Evolutionary conservation across 139 green algal species (phyloP).

Genomic region (Trebouxia sp.): DNA sequence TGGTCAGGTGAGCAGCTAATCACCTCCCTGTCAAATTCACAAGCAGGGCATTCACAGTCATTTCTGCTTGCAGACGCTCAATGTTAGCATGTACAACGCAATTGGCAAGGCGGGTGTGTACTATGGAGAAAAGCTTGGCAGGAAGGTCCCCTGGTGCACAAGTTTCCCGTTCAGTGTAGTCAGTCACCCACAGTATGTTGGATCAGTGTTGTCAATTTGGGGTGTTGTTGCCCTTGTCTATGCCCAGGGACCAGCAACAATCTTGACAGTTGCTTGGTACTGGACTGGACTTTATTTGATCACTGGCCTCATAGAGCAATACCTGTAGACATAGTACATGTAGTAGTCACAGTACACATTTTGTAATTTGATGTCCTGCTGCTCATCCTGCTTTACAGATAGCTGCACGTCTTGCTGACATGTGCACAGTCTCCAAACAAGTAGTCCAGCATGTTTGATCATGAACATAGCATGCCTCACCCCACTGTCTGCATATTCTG

Average conservation of each 20-base stretch:
- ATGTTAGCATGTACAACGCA: constrained; percentile 71
- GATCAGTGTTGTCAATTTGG: constrained; percentile 67
- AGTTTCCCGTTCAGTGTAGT: constrained; percentile 81
- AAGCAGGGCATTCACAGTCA: not conserved
- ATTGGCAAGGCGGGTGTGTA: constrained; percentile 82
- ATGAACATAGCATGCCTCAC: too few relatives aligned
- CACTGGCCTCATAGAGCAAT: constrained; percentile 62
- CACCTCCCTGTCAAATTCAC: not conserved
- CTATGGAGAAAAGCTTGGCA: constrained; percentile 77
- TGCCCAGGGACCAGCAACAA: constrained; percentile 30
- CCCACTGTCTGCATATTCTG: too few relatives aligned
- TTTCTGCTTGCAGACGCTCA: constrained; percentile 62
- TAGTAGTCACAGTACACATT: too few relatives aligned
- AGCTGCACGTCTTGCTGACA: not conserved
- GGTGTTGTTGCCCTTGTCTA: constrained; percentile 46
- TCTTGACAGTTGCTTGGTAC: constrained; percentile 46
- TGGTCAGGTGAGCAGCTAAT: not conserved
- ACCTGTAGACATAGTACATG: too few relatives aligned
- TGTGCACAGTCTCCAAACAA: too few relatives aligned
- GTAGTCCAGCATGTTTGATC: too few relatives aligned
- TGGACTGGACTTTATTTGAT: constrained; percentile 68
- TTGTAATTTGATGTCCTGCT: not conserved
- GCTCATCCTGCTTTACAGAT: not conserved
- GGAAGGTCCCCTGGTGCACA: constrained; percentile 68
- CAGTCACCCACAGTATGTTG: constrained; percentile 83